Base-by-base conservation (phyloP, 2,329 filamentous ascomycete species). In the Fusarium siculi region DNA sequence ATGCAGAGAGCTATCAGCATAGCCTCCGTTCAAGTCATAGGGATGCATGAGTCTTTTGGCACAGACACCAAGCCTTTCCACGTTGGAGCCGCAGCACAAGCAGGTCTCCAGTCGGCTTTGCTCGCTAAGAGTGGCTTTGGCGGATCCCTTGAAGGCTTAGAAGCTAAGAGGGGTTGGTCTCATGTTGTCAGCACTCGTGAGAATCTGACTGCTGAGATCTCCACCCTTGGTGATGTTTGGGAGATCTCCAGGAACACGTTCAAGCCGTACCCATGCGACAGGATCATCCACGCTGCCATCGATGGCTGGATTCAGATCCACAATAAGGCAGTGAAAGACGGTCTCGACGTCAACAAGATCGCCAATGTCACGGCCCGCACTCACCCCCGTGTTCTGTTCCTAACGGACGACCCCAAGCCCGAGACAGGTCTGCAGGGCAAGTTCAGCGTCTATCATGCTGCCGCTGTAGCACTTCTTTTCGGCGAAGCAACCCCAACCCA, bases 1-100 rank as follows among this genome's bases (percentile, higher is more conserved):
- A 63, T 49, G 42, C 53, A 63, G 28, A 49, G 36, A 34, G 42
- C 60, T 19, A 63, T 63, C 4, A 59, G 53, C 8, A 63, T 63
- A 19, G 53, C 60, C 4, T 59, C 60, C 3, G 28, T 63, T 19
- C 60, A 63, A 19, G 53, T 59, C 19, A 63, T 59, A 12, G 60
- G 60, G 4, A 63, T 59, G 60, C 53, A 63, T 7, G 60, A 49
- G 19, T 63, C 53, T 0, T 63, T 49, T 8, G 53, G 53, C 7
- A 63, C 60, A 16, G 53, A 63, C 16, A 63, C 60, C 3, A 63
- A 63, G 5, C 60, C 60, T 16, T 63, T 59, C 42, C 60, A 59
- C 12, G 53, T 63, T 28, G 53, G 53, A 9, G 53, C 42, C 7
- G 53, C 60, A 11, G 60, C 60, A 47, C 34, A 63, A 21, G 60